phyloP scores from a whole-genome alignment of 495 filamentous ascomycete species.

The Hyaloscypha bicolor region DNA sequence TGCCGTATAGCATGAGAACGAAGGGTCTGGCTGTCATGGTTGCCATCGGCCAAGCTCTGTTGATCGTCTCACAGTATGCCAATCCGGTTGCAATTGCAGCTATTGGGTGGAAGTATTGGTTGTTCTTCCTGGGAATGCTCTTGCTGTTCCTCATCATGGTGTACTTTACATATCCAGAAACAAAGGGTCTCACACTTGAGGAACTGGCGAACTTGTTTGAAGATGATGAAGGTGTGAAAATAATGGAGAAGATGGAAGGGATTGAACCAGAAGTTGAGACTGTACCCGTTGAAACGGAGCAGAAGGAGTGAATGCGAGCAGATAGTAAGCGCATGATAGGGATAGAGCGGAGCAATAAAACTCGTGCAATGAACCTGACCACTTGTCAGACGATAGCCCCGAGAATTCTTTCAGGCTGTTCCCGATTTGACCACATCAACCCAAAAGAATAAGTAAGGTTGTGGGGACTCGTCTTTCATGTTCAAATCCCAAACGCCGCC shows the following conservation, averaged over 20 bases:
- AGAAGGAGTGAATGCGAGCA: conserved; percentile 4
- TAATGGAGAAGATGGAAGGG: conserved; percentile 12
- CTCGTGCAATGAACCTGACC: background rate
- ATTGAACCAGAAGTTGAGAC: conserved; percentile 1
- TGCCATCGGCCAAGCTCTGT: conserved; percentile 14
- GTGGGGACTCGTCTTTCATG: conserved; percentile 2
- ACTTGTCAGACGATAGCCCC: background rate
- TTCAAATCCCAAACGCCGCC: conserved; percentile 21
- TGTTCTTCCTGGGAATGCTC: conserved; percentile 10
- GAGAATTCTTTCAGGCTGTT: no score
- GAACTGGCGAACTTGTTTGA: conserved; percentile 59
- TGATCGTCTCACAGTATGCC: conserved; percentile 34
- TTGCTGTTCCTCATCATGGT: conserved; percentile 18
- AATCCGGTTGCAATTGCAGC: conserved; percentile 39
- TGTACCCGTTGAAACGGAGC: conserved; percentile 5
- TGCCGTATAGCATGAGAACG: conserved; percentile 44
- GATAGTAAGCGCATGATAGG: background rate
- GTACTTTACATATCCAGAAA: conserved; percentile 33
- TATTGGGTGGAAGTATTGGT: conserved; percentile 19
- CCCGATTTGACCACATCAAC: background rate
- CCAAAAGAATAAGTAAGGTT: background rate
- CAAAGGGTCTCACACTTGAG: conserved; percentile 32
- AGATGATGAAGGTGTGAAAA: conserved; percentile 32
- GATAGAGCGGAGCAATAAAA: background rate
- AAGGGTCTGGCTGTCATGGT: conserved; percentile 26